phyloP scores from a whole-genome alignment of 345 rosid species.

The Bretschneidera sinensis region DNA sequence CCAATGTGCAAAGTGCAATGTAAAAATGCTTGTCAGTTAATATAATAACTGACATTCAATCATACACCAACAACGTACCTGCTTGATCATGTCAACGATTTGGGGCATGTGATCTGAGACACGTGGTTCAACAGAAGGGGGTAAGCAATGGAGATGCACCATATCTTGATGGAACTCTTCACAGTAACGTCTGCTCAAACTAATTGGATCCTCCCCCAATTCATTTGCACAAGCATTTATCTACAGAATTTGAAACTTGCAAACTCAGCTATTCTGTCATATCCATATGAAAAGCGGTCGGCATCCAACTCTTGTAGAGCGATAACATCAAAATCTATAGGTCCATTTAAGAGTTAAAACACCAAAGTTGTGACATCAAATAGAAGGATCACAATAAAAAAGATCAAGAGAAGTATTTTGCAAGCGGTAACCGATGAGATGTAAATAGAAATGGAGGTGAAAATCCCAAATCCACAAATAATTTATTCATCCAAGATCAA shows the following conservation, averaged over 20 bases:
- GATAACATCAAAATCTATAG: not conserved
- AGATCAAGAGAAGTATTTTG: not conserved
- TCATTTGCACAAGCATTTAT: slow-evolving; percentile 88
- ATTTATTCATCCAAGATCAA: not conserved
- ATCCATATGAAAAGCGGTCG: slow-evolving; percentile 29
- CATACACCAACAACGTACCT: slow-evolving; percentile 33
- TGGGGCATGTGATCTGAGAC: slow-evolving; percentile 95
- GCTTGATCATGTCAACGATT: slow-evolving; percentile 78
- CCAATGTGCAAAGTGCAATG: not conserved
- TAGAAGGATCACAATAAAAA: no score
- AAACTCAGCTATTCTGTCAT: slow-evolving; percentile 52
- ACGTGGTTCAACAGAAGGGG: slow-evolving; percentile 80
- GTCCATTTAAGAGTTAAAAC: not conserved
- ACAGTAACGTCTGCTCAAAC: slow-evolving; percentile 78
- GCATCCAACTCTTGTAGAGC: slow-evolving; percentile 26
- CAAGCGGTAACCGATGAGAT: not conserved
- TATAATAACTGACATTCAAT: not conserved
- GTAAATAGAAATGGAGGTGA: not conserved
- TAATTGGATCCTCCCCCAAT: slow-evolving; percentile 83
- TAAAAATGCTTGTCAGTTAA: not conserved
- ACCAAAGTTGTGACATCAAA: not conserved
- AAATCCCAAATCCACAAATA: no score
- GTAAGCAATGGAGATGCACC: slow-evolving; percentile 69
- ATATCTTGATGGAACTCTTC: slow-evolving; percentile 78
- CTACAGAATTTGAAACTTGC: slow-evolving; percentile 48